These are phyloP conservation scores for Boletus barrowsii DNA, from an alignment of 768 basidiomycete genomes.

Conservation along the genomic window DNA sequence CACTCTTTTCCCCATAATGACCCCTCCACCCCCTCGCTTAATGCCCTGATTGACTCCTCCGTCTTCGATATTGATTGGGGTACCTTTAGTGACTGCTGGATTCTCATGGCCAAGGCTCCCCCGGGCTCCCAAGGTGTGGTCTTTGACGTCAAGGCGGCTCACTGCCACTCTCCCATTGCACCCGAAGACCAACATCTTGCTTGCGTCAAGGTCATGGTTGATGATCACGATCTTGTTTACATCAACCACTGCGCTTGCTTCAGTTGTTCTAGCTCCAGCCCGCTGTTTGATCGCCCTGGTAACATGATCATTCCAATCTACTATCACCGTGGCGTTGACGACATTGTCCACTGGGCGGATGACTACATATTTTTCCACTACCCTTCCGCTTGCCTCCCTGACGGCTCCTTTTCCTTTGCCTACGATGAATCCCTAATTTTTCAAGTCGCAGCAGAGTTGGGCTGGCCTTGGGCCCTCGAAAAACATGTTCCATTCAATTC, in stretches of 20 bases:
- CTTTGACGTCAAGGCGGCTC: background rate
- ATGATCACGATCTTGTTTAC: background rate
- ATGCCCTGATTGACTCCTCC: background rate
- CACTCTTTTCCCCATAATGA: no score
- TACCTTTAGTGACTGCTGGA: background rate
- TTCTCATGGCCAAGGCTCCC: background rate
- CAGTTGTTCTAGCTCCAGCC: background rate
- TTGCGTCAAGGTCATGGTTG: background rate
- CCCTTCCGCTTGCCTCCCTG: no score
- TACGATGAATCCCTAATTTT: background rate
- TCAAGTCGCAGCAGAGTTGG: background rate
- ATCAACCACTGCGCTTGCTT: background rate
- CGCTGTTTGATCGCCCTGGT: background rate
- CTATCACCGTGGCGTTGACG: background rate
- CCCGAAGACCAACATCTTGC: no score
- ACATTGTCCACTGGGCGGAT: background rate
- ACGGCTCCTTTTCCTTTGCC: background rate
- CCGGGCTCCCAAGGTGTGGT: background rate
- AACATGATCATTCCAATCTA: background rate
- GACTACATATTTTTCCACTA: background rate
- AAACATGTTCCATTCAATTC: background rate
- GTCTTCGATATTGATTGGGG: background rate
- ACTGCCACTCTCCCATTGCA: background rate
- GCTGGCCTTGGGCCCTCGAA: background rate
- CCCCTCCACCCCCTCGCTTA: no score